phyloP scores from a whole-genome alignment of 208 protist genomes.

The Leishmania turanica region DNA sequence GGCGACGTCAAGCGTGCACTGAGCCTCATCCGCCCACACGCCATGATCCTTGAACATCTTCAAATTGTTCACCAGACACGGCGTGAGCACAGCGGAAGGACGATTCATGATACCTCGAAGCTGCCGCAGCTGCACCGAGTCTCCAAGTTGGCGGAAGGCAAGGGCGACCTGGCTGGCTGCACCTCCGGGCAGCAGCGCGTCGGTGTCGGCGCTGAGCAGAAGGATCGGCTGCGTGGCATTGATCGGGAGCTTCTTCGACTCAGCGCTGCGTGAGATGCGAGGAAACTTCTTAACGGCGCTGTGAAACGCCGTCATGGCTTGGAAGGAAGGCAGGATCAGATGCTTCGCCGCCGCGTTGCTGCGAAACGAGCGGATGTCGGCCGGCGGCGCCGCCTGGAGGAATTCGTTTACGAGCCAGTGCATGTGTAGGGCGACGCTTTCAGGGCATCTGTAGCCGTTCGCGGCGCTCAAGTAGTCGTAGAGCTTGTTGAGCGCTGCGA shows the following conservation, averaged over 20 bases:
- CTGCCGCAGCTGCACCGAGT: constrained; percentile 15
- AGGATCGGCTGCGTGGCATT: constrained; percentile 35
- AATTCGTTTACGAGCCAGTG: constrained; percentile 51
- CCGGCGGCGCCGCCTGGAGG: constrained; percentile 1
- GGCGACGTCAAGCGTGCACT: constrained; percentile 21
- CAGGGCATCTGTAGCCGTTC: constrained; percentile 16
- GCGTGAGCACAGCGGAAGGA: constrained; percentile 22
- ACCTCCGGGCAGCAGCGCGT: constrained; percentile 33
- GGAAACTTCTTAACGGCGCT: constrained; percentile 27
- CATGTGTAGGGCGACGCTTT: constrained; percentile 26
- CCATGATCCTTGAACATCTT: constrained; percentile 16
- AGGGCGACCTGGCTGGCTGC: constrained; percentile 22
- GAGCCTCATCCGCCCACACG: constrained; percentile 29
- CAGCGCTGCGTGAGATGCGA: not conserved
- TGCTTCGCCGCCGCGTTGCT: not conserved
- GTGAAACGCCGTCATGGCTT: constrained; percentile 23
- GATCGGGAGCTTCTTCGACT: constrained; percentile 6
- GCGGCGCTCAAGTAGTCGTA: constrained; percentile 25
- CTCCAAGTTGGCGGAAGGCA: constrained; percentile 13
- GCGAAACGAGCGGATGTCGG: constrained; percentile 5
- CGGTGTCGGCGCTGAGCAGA: constrained; percentile 35
- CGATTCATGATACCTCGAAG: constrained; percentile 31
- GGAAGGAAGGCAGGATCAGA: constrained; percentile 4
- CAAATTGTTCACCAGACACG: constrained; percentile 46
- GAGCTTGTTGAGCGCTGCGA: constrained; percentile 42